Evolutionary conservation across 371 early-diverging fungal genomes (phyloP).

Genomic region (Mortierella sp.): DNA sequence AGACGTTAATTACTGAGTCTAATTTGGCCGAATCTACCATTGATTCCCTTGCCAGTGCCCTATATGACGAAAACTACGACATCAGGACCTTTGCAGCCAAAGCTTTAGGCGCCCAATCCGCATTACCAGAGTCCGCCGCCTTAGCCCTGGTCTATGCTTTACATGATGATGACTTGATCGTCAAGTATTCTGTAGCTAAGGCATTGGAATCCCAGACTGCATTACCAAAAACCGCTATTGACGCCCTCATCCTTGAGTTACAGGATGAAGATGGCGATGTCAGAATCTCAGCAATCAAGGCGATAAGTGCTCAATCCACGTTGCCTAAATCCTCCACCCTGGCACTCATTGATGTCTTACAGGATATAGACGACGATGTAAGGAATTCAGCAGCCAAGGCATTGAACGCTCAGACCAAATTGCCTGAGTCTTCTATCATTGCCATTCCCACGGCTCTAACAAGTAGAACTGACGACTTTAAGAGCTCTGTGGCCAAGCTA

Average conservation of each 20-base stretch:
- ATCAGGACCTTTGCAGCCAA: neutral
- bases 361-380: too few species aligned
- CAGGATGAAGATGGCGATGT: too few species aligned
- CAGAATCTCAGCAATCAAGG: too few species aligned
- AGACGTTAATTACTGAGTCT: neutral
- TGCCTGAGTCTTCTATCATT: neutral
- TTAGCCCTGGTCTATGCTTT: neutral
- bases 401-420: too few species aligned
- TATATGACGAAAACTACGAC: neutral
- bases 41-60: neutral
- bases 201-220: neutral
- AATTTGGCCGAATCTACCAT: neutral
- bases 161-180: neutral
- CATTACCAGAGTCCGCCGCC: neutral
- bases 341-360: too few species aligned
- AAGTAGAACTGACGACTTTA: neutral
- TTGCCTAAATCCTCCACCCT: too few species aligned
- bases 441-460: neutral
- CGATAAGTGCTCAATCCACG: too few species aligned
- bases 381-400: too few species aligned
- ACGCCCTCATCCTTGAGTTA: too few species aligned
- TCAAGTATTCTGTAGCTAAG: neutral
- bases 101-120: neutral
- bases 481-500: neutral
- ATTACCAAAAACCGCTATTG: too few species aligned